Evolutionary conservation across 139 green algal genomes (phyloP).

Genomic region (Trebouxia sp.): DNA sequence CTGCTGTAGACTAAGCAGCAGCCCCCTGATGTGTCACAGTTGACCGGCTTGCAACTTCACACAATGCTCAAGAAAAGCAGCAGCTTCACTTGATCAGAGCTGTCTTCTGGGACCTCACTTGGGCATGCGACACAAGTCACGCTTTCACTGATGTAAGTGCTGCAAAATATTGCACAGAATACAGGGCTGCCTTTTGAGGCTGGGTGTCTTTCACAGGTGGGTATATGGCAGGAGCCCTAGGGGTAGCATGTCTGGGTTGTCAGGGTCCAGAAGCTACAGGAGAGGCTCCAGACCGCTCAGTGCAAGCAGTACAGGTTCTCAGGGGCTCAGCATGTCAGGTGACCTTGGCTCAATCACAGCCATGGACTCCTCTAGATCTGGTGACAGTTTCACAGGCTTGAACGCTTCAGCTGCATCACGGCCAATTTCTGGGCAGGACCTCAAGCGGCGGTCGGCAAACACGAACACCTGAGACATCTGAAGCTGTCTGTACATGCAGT

Average conservation of each 20-base stretch:
- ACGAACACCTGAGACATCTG: too few species aligned
- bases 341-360: slow-evolving; percentile 3
- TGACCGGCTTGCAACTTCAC: too few species aligned
- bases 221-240: slow-evolving; percentile 17
- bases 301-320: slow-evolving; percentile 17
- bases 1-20: too few species aligned
- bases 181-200: too few species aligned
- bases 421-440: background rate
- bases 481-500: too few species aligned
- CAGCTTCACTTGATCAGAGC: too few species aligned
- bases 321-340: slow-evolving; percentile 11
- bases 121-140: too few species aligned
- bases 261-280: background rate
- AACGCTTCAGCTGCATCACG: background rate
- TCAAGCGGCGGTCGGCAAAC: background rate
- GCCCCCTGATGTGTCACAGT: too few species aligned
- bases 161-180: too few species aligned
- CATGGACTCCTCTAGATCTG: slow-evolving; percentile 11
- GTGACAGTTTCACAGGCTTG: slow-evolving; percentile 18
- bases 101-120: too few species aligned
- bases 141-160: too few species aligned
- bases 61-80: too few species aligned
- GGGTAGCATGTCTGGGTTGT: background rate
- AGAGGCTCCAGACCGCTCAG: slow-evolving; percentile 6
- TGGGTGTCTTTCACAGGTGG: background rate